Percentiles rank a stretch among this genome's conserved stretches.
Conservation (phyloP, 306 rosid genomes). For the Prunus mira region DNA sequence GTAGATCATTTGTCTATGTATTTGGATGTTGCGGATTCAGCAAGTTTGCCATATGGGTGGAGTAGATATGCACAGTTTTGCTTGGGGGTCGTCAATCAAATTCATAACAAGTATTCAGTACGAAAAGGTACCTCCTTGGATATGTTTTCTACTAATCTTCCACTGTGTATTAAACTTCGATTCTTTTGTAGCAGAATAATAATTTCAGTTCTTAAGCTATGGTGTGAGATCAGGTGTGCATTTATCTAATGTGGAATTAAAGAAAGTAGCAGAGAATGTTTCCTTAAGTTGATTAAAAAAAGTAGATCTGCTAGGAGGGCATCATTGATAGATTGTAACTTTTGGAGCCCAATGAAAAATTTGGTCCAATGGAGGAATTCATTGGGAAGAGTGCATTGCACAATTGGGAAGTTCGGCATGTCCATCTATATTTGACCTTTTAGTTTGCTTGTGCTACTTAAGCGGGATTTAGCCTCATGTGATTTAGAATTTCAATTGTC, state of each 20-base stretch:
- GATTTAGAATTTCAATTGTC: neutral
- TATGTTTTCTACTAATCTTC: neutral
- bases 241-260: neutral
- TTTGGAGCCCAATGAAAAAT: neutral
- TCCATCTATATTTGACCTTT: neutral
- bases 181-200: neutral
- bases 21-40: conserved; percentile 81
- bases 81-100: conserved; percentile 69
- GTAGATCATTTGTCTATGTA: conserved; percentile 86
- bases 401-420: neutral
- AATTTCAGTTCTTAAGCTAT: neutral
- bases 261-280: neutral
- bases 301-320: neutral
- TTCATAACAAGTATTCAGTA: conserved; percentile 60
- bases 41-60: conserved; percentile 86
- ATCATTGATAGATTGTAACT: neutral
- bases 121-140: conserved; percentile 60
- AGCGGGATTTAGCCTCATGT: neutral
- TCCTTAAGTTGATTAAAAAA: neutral
- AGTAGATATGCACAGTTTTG: conserved; percentile 88
- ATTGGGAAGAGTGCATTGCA: neutral
- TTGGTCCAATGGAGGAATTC: neutral
- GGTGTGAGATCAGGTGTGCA: neutral
- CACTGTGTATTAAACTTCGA: neutral
- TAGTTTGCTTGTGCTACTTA: neutral